Evolutionary conservation across 345 rosid species (phyloP).

Genomic region (Trapa incisa): DNA sequence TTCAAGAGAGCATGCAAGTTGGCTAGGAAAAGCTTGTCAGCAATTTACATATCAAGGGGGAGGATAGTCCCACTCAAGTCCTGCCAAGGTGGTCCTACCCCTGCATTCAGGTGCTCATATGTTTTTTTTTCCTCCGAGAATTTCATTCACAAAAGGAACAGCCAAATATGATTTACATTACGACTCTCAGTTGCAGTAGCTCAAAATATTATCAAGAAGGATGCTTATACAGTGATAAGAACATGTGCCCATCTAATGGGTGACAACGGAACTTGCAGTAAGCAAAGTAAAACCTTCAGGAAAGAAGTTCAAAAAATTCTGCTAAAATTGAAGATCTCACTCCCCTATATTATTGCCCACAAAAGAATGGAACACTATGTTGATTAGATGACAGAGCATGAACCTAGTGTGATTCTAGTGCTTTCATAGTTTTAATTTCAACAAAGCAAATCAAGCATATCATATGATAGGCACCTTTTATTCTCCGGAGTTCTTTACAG

Average conservation of each 20-base stretch:
- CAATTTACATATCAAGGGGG: neutral
- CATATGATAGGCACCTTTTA: constrained; percentile 47
- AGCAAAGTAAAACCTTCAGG: neutral
- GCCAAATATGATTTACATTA: too few species aligned
- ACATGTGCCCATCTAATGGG: too few species aligned
- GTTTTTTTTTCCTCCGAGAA: too few species aligned
- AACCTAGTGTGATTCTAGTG: neutral
- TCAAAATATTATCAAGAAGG: too few species aligned
- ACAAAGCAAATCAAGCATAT: neutral
- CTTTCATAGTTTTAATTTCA: neutral
- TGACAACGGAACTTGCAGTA: neutral
- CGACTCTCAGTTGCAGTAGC: too few species aligned
- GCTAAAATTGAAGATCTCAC: neutral
- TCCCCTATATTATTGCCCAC: neutral
- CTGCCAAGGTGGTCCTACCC: neutral
- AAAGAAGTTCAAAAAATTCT: neutral
- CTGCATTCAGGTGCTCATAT: neutral
- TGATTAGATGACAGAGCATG: neutral
- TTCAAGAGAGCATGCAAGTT: neutral
- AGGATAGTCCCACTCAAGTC: neutral
- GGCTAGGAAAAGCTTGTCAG: neutral
- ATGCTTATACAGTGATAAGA: neutral
- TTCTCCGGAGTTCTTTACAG: constrained; percentile 91
- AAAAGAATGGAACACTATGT: neutral
- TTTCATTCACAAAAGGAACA: too few species aligned